Base-by-base conservation (phyloP, 768 basidiomycete genomes). In the Pluteus cervinus region DNA sequence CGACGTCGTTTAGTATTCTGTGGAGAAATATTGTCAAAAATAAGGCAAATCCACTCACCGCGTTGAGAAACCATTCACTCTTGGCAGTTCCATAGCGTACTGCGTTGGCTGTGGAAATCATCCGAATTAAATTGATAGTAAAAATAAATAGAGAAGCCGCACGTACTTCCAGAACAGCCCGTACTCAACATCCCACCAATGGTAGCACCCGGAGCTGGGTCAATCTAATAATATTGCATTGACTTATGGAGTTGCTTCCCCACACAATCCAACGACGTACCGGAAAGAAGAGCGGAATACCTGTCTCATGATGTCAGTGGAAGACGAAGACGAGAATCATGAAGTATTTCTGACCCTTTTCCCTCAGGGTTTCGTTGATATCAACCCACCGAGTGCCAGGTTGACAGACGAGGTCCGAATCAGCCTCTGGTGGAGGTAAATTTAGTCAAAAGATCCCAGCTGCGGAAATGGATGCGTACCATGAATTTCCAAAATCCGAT, bases 31-130 rank as follows among this genome's bases (percentile, higher is more conserved):
- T 12, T 9, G 7, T 18, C 11, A 5, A 18, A 9, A 33, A 7
- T 17, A 9, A 36, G 16, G 20, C n/a, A n/a, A n/a, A n/a, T 16
- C 22, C 8, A 43, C 53, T 21, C 51, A 87, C 87, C 16, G 75
- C 75, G 47, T 91, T 92, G 28, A 93, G 63, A 51, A 93, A 88
- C 90, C 89, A 92, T 61, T 92, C 89, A 0, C 69, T 86, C 53
- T 83, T 88, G 0, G 88, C 89, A 5, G 89, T 93, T 7, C 88
- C 91, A 52, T 91, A 93, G 16, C 87, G 65, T 1, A 87, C 86
- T 2, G 86, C 84, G 46, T 86, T 87, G 1, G 85, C 85, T 76
- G 24, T 14, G 7, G 5, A 7, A 16, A n/a, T n/a, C n/a, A n/a
- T n/a, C n/a, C n/a, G 25, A 33, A 41, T 11, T 24, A 7, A 16